phyloP scores from a whole-genome alignment of 202 grass and related monocot genomes.

The Panicum virgatum region DNA sequence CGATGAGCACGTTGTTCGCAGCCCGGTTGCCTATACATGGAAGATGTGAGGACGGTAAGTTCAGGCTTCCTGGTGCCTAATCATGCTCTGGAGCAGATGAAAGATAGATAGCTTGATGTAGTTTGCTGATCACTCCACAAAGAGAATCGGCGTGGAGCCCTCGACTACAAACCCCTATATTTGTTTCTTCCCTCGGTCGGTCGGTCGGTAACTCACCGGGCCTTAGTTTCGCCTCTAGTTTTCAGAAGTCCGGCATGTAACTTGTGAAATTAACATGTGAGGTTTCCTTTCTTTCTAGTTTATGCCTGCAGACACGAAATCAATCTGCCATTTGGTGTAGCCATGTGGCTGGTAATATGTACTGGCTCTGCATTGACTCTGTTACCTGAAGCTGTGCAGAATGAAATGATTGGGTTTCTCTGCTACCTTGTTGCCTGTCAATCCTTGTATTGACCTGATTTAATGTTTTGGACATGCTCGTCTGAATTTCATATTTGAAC shows the following conservation, averaged over 20 bases:
- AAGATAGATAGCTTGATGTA: constrained; percentile 43
- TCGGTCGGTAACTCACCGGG: constrained; percentile 15
- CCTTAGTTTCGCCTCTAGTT: constrained; percentile 19
- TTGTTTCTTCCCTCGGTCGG: constrained; percentile 9
- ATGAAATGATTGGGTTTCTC: constrained; percentile 15
- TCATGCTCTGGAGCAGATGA: constrained; percentile 13
- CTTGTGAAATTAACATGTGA: constrained; percentile 38
- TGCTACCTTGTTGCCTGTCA: neutral
- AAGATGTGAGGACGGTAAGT: constrained; percentile 41
- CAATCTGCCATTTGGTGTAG: no score
- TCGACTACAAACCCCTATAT: constrained; percentile 22
- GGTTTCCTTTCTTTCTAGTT: constrained; percentile 30
- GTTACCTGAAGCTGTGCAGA: neutral
- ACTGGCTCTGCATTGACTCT: neutral
- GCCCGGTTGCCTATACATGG: constrained; percentile 70
- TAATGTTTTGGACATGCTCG: neutral
- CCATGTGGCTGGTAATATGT: no score
- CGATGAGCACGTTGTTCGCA: constrained; percentile 55
- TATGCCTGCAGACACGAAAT: constrained; percentile 22
- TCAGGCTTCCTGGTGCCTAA: neutral
- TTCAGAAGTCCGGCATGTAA: constrained; percentile 19
- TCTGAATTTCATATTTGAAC: neutral
- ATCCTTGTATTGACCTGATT: no score
- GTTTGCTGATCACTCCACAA: constrained; percentile 61
- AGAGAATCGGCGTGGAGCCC: constrained; percentile 76